Conservation (phyloP, 73 alveolate genomes). For the Urostyla sp. region DNA sequence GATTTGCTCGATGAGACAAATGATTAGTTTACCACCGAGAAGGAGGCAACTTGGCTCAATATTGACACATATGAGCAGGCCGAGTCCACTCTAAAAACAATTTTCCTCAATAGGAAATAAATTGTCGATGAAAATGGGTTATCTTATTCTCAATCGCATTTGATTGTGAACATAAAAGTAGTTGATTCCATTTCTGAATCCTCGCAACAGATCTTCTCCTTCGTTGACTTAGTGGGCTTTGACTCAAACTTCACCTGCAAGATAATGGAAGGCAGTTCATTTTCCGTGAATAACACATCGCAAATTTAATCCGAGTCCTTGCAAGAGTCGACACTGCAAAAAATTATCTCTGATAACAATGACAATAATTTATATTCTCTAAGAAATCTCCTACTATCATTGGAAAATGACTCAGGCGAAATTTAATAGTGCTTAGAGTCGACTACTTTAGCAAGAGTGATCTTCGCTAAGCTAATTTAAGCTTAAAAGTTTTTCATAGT, state of each 20-base stretch:
- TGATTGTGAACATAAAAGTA: slow-evolving; percentile 12
- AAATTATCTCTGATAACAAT: slow-evolving; percentile 22
- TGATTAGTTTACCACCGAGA: slow-evolving; percentile 20
- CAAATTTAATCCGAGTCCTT: background rate
- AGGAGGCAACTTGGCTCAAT: slow-evolving; percentile 34
- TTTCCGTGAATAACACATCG: background rate
- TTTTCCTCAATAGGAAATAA: slow-evolving; percentile 17
- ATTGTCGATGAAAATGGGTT: slow-evolving; percentile 41
- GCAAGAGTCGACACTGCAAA: background rate
- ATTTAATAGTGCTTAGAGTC: background rate
- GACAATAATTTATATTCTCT: slow-evolving; percentile 18
- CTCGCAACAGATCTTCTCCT: background rate
- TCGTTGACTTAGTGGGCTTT: slow-evolving; percentile 38
- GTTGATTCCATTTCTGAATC: slow-evolving; percentile 10
- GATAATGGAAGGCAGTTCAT: slow-evolving; percentile 19
- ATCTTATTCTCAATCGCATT: slow-evolving; percentile 34
- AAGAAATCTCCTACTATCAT: slow-evolving; percentile 15
- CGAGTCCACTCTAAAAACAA: background rate
- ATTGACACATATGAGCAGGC: background rate
- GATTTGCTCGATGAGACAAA: slow-evolving; percentile 40
- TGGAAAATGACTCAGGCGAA: slow-evolving; percentile 16
- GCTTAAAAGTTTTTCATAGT: slow-evolving; percentile 1
- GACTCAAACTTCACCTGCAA: slow-evolving; percentile 1
- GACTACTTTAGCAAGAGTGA: slow-evolving; percentile 28
- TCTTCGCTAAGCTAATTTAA: slow-evolving; percentile 5